Percentiles rank a stretch among this genome's conserved stretches.
Evolutionary conservation across 2,329 filamentous ascomycete species (phyloP).

Genomic region (Fusarium nygamai): DNA sequence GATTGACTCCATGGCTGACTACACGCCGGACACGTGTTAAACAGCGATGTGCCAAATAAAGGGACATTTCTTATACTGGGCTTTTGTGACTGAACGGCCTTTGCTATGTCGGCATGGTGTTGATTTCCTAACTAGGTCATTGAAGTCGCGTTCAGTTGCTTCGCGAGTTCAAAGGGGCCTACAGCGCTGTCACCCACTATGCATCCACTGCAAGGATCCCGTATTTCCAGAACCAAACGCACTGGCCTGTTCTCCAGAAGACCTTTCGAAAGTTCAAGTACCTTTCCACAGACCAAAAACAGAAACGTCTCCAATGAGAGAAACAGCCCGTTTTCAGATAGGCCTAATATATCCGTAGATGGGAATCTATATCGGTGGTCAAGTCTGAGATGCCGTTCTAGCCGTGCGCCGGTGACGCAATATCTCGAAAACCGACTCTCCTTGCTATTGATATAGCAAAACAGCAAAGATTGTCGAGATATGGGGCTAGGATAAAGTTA

Average conservation of each 20-base stretch:
- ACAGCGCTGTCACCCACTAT: not conserved
- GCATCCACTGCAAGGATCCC: not conserved
- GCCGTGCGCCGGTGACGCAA: not conserved
- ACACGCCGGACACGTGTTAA: not conserved
- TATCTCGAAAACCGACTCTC: not conserved
- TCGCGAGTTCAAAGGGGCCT: not conserved
- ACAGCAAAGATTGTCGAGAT: not conserved
- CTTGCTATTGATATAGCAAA: not conserved
- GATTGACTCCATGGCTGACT: not conserved
- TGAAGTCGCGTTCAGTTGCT: not conserved
- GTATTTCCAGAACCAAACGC: not conserved
- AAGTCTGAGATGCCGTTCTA: not conserved
- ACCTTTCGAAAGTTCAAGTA: not conserved
- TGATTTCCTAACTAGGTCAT: not conserved
- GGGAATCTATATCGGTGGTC: not conserved
- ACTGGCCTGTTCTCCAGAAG: not conserved
- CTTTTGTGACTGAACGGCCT: not conserved
- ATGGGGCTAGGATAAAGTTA: not conserved
- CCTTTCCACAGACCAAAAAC: too few species aligned
- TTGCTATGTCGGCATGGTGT: not conserved
- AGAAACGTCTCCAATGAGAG: fast-evolving
- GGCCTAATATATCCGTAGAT: not conserved
- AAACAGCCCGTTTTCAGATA: fast-evolving
- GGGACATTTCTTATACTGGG: fast-evolving
- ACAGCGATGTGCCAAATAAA: not conserved